These are phyloP conservation scores for Moringa oleifera DNA, from an alignment of 345 rosid species.

Conservation along the genomic window DNA sequence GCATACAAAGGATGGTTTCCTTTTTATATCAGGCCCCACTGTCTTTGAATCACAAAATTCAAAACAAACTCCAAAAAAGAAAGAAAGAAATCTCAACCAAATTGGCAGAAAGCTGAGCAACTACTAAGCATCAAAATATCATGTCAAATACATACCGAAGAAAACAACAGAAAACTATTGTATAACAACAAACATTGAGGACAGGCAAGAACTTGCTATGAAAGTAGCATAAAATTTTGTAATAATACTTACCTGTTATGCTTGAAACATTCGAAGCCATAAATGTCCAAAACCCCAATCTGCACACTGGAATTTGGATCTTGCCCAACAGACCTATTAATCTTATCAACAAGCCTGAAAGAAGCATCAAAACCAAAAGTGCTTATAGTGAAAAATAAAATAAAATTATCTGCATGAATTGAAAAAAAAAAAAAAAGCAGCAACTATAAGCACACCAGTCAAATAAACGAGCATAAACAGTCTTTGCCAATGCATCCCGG, in stretches of 20 bases:
- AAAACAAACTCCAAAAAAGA: neutral
- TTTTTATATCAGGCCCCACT: too few relatives aligned
- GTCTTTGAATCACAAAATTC: neutral
- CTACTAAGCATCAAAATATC: neutral
- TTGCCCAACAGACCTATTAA: conserved; percentile 91
- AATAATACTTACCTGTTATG: conserved; percentile 57
- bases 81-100: neutral
- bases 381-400: conserved; percentile 3
- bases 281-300: conserved; percentile 95
- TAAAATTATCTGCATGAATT: conserved; percentile 1
- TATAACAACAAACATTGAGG: neutral
- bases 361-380: conserved; percentile 15
- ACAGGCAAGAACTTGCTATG: conserved; percentile 3
- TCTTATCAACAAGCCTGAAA: conserved; percentile 88
- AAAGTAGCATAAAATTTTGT: neutral
- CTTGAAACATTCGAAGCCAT: conserved; percentile 95
- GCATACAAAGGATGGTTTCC: too few relatives aligned
- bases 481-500: conserved; percentile 94
- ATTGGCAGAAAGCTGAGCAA: neutral
- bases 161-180: neutral
- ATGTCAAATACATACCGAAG: too few relatives aligned
- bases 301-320: conserved; percentile 62
- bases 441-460: conserved; percentile 64
- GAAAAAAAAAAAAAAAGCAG: conserved; percentile 1
- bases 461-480: conserved; percentile 85